Evolutionary conservation across 2,329 filamentous ascomycete genomes (phyloP).

Genomic region (Claviceps cyperi): DNA sequence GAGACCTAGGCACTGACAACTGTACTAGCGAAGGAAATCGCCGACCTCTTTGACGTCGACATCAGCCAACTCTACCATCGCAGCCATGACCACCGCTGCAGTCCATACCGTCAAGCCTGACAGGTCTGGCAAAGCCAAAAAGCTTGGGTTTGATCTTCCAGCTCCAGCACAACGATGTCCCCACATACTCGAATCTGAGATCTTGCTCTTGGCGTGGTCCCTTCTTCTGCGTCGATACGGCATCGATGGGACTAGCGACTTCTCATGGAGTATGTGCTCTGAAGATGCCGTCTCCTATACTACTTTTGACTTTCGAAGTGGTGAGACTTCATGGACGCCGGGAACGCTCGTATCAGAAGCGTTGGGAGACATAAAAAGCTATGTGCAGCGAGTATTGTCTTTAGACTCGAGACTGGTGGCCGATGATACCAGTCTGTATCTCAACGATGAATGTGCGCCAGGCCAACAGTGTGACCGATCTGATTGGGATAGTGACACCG

Average conservation of each 20-base stretch:
- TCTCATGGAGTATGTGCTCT: background rate
- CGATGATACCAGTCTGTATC: background rate
- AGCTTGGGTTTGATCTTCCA: background rate
- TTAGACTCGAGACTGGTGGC: background rate
- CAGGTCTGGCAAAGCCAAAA: background rate
- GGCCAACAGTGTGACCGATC: background rate
- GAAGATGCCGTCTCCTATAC: background rate
- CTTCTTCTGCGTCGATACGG: background rate
- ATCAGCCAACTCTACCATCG: background rate
- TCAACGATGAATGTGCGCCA: conserved; percentile 1
- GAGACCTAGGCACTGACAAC: too few species aligned
- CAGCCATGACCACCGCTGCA: background rate
- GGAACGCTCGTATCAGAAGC: background rate
- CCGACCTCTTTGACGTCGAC: background rate
- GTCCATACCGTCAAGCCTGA: background rate
- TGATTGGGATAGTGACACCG: background rate
- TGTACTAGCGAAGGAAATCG: background rate
- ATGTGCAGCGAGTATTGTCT: background rate
- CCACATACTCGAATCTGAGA: background rate
- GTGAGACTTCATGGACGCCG: background rate
- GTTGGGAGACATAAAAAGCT: background rate
- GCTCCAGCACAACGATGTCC: background rate
- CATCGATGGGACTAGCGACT: background rate
- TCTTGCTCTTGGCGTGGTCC: conserved; percentile 1
- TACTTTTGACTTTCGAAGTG: background rate